Evolutionary conservation across 164 flowering plant species (phyloP).

Genomic region (Vitis cinerea): DNA sequence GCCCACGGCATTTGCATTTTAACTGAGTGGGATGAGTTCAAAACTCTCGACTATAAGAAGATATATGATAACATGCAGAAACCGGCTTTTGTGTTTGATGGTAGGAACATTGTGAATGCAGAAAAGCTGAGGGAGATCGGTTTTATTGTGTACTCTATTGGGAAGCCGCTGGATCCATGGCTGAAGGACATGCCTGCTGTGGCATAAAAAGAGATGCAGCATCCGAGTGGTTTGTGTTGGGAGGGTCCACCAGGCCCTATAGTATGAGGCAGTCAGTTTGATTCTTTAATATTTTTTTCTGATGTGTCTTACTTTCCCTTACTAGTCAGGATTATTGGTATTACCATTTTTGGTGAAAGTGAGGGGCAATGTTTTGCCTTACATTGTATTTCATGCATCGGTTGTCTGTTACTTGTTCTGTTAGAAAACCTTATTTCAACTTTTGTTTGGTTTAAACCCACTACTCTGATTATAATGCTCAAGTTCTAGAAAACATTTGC

Average conservation of each 20-base stretch:
- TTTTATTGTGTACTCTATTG: constrained; percentile 76
- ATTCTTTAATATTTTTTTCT: constrained; percentile 27
- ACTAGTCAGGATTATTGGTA: constrained; percentile 11
- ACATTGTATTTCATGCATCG: constrained; percentile 10
- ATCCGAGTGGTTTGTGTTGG: not conserved
- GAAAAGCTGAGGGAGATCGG: constrained; percentile 72
- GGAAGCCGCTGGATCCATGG: constrained; percentile 83
- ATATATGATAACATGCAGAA: constrained; percentile 77
- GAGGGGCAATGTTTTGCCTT: constrained; percentile 20
- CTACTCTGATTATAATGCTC: not conserved
- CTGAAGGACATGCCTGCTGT: constrained; percentile 86
- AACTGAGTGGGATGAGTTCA: constrained; percentile 90
- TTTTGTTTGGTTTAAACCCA: constrained; percentile 1
- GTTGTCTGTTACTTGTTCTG: constrained; percentile 7
- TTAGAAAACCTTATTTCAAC: constrained; percentile 5
- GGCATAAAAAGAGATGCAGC: constrained; percentile 29
- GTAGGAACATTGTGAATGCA: constrained; percentile 61
- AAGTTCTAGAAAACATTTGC: constrained; percentile 12
- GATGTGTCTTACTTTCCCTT: constrained; percentile 15
- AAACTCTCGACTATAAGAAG: constrained; percentile 60
- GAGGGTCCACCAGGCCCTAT: not conserved
- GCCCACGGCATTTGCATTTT: constrained; percentile 77
- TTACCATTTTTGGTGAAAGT: constrained; percentile 12
- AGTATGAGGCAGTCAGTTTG: constrained; percentile 15
- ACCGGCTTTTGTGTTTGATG: constrained; percentile 76